A percentile compares a stretch with the other conserved stretches of the same genome.
These are phyloP conservation scores for Colletotrichum cuscutae DNA, from an alignment of 2,329 filamentous ascomycete genomes.

Conservation along the genomic window DNA sequence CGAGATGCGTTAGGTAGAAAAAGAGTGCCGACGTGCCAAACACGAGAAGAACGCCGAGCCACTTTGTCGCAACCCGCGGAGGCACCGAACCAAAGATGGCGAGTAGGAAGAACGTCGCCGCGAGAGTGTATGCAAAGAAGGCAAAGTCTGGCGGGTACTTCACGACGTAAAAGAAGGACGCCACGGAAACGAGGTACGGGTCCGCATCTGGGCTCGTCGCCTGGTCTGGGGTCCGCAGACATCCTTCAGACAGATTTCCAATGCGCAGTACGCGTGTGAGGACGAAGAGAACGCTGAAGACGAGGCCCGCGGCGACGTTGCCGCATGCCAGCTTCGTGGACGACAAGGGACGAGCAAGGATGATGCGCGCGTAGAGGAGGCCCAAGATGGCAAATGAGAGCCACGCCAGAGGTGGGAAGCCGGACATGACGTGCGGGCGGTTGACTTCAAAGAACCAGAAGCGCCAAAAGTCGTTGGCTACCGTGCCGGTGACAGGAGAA, in stretches of 20 bases:
- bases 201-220: constrained; percentile 43
- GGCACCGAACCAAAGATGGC: constrained; percentile 50
- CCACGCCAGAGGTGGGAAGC: constrained; percentile 58
- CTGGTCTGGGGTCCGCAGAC: constrained; percentile 52
- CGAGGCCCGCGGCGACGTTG: constrained; percentile 42
- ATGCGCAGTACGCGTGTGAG: constrained; percentile 52
- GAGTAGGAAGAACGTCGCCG: constrained; percentile 51
- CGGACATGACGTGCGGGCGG: constrained; percentile 46
- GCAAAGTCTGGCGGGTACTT: constrained; percentile 60
- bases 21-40: constrained; percentile 59
- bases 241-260: constrained; percentile 56
- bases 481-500: constrained; percentile 23
- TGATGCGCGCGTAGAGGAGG: constrained; percentile 54
- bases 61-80: constrained; percentile 38
- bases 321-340: constrained; percentile 39
- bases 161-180: constrained; percentile 57
- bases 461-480: constrained; percentile 40
- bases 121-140: constrained; percentile 54
- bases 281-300: constrained; percentile 51
- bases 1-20: constrained; percentile 55
- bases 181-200: constrained; percentile 52
- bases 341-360: constrained; percentile 46
- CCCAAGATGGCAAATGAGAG: constrained; percentile 57
- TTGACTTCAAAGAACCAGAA: constrained; percentile 54
- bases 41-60: constrained; percentile 49